A percentile compares a stretch with the other conserved stretches of the same genome.
phyloP scores from a whole-genome alignment of 2,329 filamentous ascomycete species.

The Venturia oleaginea region DNA sequence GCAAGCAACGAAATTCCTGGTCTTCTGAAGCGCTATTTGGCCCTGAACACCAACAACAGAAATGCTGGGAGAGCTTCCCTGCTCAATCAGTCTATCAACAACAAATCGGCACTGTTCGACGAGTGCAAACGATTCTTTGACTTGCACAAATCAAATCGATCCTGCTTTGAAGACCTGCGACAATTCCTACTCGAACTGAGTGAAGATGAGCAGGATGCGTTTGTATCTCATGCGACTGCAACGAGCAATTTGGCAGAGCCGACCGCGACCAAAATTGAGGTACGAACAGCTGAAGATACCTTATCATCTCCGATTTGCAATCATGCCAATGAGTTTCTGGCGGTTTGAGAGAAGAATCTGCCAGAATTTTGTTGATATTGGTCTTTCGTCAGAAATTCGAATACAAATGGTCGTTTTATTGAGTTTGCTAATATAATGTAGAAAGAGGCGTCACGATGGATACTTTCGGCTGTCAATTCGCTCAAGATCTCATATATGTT shows the following conservation, averaged over 20 bases:
- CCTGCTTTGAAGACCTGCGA: constrained; percentile 13
- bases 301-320: neutral
- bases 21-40: constrained; percentile 6
- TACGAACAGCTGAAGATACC: neutral
- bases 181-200: neutral
- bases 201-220: neutral
- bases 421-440: neutral
- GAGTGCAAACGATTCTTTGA: constrained; percentile 9
- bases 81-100: neutral
- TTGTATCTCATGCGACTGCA: neutral
- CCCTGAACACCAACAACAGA: constrained; percentile 1
- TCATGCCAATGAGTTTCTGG: neutral
- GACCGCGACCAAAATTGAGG: neutral
- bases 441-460: neutral
- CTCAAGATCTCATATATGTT: constrained; percentile 11
- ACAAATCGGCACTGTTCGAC: neutral
- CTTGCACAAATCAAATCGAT: neutral
- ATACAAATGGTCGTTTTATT: neutral
- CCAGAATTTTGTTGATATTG: neutral
- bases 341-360: neutral
- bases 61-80: constrained; percentile 10
- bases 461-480: neutral
- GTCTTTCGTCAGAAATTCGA: neutral
- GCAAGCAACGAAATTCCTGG: neutral
- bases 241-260: neutral